A percentile compares a stretch with the other conserved stretches of the same genome.
Evolutionary conservation across 2,329 filamentous ascomycete genomes (phyloP).

Genomic region (Nannizzia gypsea): DNA sequence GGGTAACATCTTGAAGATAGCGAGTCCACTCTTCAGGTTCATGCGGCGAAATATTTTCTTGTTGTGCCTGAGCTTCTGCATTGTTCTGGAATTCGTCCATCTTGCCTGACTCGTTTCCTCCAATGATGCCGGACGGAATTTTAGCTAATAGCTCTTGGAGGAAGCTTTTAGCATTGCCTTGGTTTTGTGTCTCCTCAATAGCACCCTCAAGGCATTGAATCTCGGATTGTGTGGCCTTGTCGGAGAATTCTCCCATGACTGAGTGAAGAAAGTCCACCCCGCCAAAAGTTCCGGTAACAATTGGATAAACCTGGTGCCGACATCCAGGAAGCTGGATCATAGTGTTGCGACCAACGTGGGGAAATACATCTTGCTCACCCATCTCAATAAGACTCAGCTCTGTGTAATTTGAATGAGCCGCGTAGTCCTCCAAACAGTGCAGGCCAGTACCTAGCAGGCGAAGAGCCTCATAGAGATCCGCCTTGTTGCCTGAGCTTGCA

Average conservation of each 20-base stretch:
- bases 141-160: constrained; percentile 69
- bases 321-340: constrained; percentile 57
- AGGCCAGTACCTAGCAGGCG: constrained; percentile 75
- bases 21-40: constrained; percentile 72
- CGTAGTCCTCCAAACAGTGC: constrained; percentile 86
- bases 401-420: constrained; percentile 86
- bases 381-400: constrained; percentile 81
- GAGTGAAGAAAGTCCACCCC: constrained; percentile 91
- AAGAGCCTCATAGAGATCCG: constrained; percentile 77
- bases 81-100: constrained; percentile 70
- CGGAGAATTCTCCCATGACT: constrained; percentile 65
- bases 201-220: constrained; percentile 80
- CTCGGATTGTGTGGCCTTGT: constrained; percentile 85
- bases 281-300: constrained; percentile 85
- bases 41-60: constrained; percentile 60
- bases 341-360: constrained; percentile 71
- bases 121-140: constrained; percentile 70
- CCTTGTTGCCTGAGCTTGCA: constrained; percentile 51
- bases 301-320: constrained; percentile 57
- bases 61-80: constrained; percentile 60
- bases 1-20: constrained; percentile 61
- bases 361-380: constrained; percentile 69
- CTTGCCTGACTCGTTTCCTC: constrained; percentile 59
- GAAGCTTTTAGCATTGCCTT: constrained; percentile 56
- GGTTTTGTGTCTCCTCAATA: constrained; percentile 50